Evolutionary conservation across 257 asterid genomes (phyloP).

Genomic region (Solanum pennellii): DNA sequence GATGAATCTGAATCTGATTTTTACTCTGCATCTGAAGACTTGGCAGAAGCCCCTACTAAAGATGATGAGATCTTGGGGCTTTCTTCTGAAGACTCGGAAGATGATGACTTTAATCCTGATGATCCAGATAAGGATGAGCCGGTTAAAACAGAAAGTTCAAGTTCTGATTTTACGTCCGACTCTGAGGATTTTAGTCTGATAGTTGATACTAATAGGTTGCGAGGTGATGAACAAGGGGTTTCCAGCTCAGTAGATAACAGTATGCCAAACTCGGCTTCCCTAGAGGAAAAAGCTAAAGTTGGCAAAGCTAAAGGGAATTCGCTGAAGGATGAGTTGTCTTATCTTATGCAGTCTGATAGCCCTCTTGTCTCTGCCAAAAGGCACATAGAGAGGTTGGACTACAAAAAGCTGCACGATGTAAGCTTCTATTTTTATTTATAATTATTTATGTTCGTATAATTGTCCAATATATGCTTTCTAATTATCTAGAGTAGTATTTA

Average conservation of each 20-base stretch:
- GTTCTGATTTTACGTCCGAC: slow-evolving; percentile 91
- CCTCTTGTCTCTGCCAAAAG: slow-evolving; percentile 51
- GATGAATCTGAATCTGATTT: slow-evolving; percentile 50
- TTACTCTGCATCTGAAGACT: slow-evolving; percentile 46
- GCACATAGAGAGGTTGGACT: slow-evolving; percentile 69
- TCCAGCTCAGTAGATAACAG: slow-evolving; percentile 8
- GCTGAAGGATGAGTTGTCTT: slow-evolving; percentile 44
- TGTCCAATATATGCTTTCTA: not conserved
- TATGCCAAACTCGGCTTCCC: not conserved
- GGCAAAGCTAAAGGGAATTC: slow-evolving; percentile 27
- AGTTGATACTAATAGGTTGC: slow-evolving; percentile 30
- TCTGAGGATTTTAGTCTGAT: slow-evolving; percentile 70
- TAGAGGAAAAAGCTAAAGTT: slow-evolving; percentile 12
- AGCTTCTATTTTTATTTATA: slow-evolving; percentile 22
- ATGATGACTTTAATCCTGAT: slow-evolving; percentile 75
- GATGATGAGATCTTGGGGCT: slow-evolving; percentile 29
- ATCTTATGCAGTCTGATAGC: slow-evolving; percentile 36
- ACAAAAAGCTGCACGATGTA: slow-evolving; percentile 72
- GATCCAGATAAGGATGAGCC: slow-evolving; percentile 31
- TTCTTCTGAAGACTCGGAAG: slow-evolving; percentile 95
- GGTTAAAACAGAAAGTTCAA: slow-evolving; percentile 45
- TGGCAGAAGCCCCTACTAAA: slow-evolving; percentile 16
- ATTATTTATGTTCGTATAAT: not conserved
- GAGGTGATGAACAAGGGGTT: slow-evolving; percentile 19
- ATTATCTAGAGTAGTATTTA: not conserved